A percentile compares a stretch with the other conserved stretches of the same genome.
These are phyloP conservation scores for Populus nigra DNA, from an alignment of 345 rosid species.

Conservation along the genomic window DNA sequence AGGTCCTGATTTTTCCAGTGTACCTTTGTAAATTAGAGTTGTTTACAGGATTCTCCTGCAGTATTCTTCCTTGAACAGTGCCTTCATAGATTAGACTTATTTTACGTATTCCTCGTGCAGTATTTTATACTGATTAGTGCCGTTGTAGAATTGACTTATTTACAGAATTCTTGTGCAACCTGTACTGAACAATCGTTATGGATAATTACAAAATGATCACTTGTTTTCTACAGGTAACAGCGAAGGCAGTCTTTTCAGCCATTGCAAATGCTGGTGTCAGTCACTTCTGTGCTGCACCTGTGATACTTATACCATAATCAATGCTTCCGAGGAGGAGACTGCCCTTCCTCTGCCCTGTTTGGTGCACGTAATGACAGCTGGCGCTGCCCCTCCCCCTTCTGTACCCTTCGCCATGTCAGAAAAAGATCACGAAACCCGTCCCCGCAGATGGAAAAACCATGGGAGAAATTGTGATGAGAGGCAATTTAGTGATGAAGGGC, in stretches of 20 bases:
- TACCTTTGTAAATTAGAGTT: background rate
- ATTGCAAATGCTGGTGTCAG: conserved; percentile 69
- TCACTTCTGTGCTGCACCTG: conserved; percentile 93
- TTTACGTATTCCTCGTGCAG: background rate
- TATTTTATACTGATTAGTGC: background rate
- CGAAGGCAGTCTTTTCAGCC: conserved; percentile 72
- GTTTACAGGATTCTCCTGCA: background rate
- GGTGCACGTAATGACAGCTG: conserved; percentile 83
- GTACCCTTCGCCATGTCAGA: conserved; percentile 66
- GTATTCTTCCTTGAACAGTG: background rate
- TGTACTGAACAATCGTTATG: background rate
- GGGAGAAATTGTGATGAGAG: conserved; percentile 84
- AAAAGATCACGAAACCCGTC: conserved; percentile 64
- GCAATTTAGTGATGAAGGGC: conserved; percentile 83
- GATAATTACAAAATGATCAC: background rate
- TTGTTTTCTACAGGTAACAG: conserved; percentile 56
- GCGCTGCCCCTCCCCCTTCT: conserved; percentile 90
- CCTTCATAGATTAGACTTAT: background rate
- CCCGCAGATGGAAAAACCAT: conserved; percentile 78
- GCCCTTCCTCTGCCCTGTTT: conserved; percentile 77
- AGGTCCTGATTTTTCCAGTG: background rate
- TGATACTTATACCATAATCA: conserved; percentile 76
- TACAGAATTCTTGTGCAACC: background rate
- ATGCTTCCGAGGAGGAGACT: conserved; percentile 67
- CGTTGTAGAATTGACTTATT: background rate